Percentiles rank a stretch among this genome's conserved stretches.
Evolutionary conservation across 192 early-diverging fungal species (phyloP).

Genomic region (Dissophora ornata): DNA sequence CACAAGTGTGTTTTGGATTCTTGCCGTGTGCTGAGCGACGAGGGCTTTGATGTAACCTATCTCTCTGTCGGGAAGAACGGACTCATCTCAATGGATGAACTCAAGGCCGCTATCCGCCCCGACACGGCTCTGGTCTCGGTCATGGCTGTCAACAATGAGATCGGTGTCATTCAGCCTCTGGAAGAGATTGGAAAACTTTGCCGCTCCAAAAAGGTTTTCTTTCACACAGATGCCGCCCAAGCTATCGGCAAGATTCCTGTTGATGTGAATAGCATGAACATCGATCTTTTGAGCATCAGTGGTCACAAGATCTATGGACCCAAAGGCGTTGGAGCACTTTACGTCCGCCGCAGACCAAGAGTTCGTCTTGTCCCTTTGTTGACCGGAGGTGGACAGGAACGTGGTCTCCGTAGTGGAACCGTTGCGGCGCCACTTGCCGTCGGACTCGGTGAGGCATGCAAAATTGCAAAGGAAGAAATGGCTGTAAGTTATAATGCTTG

Average conservation of each 20-base stretch:
- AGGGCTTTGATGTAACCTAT: slow-evolving; percentile 97
- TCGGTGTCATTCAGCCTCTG: slow-evolving; percentile 95
- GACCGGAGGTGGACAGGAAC: slow-evolving; percentile 96
- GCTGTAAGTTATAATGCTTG: slow-evolving; percentile 63
- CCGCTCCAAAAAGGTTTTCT: slow-evolving; percentile 89
- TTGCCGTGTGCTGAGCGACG: slow-evolving; percentile 93
- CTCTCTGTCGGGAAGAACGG: slow-evolving; percentile 89
- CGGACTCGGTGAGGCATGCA: slow-evolving; percentile 91
- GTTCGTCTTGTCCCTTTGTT: slow-evolving; percentile 92
- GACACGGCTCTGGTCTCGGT: slow-evolving; percentile 93
- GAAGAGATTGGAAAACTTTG: slow-evolving; percentile 91
- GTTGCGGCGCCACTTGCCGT: slow-evolving; percentile 91
- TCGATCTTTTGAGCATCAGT: slow-evolving; percentile 95
- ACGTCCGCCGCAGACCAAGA: slow-evolving; percentile 91
- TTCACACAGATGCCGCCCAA: slow-evolving; percentile 98
- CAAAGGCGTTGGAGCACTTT: slow-evolving; percentile 94
- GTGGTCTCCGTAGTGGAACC: slow-evolving; percentile 93
- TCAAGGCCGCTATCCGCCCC: slow-evolving; percentile 87
- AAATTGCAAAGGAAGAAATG: slow-evolving; percentile 83
- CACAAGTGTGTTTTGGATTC: slow-evolving; percentile 99
- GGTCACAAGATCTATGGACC: slow-evolving; percentile 99
- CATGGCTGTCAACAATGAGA: slow-evolving; percentile 99
- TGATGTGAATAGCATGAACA: slow-evolving; percentile 91
- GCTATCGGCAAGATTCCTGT: slow-evolving; percentile 96
- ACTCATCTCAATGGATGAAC: slow-evolving; percentile 80